Evolutionary conservation across 2,329 filamentous ascomycete genomes (phyloP).

Genomic region (Penicillium olsonii): DNA sequence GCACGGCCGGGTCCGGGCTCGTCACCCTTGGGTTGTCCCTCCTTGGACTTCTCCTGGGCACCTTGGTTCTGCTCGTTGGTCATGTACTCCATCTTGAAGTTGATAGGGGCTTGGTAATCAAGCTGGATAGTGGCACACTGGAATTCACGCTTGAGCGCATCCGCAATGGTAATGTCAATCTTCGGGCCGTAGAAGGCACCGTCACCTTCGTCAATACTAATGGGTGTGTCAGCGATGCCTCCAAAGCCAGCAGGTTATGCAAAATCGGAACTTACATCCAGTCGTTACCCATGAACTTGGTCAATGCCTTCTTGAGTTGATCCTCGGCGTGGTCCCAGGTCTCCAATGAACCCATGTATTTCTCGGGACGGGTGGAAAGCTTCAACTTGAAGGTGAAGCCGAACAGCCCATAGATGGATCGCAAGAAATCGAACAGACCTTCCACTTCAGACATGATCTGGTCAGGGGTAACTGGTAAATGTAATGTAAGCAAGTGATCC

Average conservation of each 20-base stretch:
- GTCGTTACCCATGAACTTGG: slow-evolving; percentile 71
- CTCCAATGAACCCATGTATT: slow-evolving; percentile 80
- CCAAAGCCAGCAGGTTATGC: too few relatives aligned
- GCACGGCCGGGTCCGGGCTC: slow-evolving; percentile 45
- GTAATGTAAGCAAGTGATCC: slow-evolving; percentile 42
- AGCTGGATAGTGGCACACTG: slow-evolving; percentile 95
- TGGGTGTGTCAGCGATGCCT: too few relatives aligned
- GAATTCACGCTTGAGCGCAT: slow-evolving; percentile 80
- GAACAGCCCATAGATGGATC: slow-evolving; percentile 76
- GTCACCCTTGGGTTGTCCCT: slow-evolving; percentile 43
- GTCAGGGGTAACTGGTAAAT: slow-evolving; percentile 10
- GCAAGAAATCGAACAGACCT: slow-evolving; percentile 83
- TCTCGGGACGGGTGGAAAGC: slow-evolving; percentile 86
- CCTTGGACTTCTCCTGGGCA: slow-evolving; percentile 32
- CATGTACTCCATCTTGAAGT: slow-evolving; percentile 86
- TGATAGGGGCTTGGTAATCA: slow-evolving; percentile 81
- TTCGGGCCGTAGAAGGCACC: slow-evolving; percentile 98
- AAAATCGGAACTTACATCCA: slow-evolving; percentile 61
- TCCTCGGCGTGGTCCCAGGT: slow-evolving; percentile 89
- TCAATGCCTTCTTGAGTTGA: slow-evolving; percentile 75
- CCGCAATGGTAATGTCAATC: slow-evolving; percentile 93
- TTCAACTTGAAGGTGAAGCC: slow-evolving; percentile 92
- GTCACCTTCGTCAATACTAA: slow-evolving; percentile 78
- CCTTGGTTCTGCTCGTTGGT: slow-evolving; percentile 65
- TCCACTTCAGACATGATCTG: slow-evolving; percentile 72